Conservation (phyloP, 257 asterid genomes). For the Rehmannia glutinosa region DNA sequence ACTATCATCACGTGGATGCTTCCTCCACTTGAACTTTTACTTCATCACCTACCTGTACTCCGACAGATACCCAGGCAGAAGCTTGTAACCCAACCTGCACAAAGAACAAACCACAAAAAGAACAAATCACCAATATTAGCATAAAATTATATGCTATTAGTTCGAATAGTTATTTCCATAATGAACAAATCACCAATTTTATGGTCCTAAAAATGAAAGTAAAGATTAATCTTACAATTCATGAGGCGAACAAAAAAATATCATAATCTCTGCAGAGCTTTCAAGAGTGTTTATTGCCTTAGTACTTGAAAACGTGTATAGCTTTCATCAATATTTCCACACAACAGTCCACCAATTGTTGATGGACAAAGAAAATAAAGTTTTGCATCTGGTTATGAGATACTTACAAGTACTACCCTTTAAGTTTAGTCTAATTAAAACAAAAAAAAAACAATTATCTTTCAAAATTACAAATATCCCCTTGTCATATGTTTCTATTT, state of each 20-base stretch:
- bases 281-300: background rate
- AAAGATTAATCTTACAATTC: background rate
- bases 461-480: background rate
- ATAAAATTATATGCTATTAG: too few species aligned
- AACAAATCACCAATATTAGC: too few species aligned
- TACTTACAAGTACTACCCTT: too few species aligned
- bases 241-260: background rate
- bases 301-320: background rate
- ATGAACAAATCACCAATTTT: background rate
- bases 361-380: too few species aligned
- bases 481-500: too few species aligned
- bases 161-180: too few species aligned
- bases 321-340: background rate
- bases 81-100: conserved; percentile 84
- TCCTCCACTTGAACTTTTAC: conserved; percentile 73
- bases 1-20: conserved; percentile 87
- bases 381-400: too few species aligned
- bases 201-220: background rate
- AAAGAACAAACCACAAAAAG: too few species aligned
- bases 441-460: too few species aligned
- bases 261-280: background rate
- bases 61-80: conserved; percentile 72
- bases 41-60: conserved; percentile 77
- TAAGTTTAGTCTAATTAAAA: too few species aligned
- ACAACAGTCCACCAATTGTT: too few species aligned